phyloP scores from a whole-genome alignment of 1,284 basidiomycete genomes.

The Mycena sp. region DNA sequence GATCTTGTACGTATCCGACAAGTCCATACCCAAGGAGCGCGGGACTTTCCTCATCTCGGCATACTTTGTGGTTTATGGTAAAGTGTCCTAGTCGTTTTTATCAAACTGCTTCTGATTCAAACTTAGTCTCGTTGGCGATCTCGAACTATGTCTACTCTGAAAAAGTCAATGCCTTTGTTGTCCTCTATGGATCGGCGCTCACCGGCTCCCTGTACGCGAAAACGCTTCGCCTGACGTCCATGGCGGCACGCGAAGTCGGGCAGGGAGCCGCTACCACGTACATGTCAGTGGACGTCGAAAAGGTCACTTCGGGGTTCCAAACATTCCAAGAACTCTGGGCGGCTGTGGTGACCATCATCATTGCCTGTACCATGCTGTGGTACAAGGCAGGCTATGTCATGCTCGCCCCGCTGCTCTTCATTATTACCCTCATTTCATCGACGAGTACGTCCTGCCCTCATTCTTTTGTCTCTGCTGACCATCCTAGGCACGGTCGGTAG shows the following conservation, averaged over 20 bases:
- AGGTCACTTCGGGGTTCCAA: conserved; percentile 6
- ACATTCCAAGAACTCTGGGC: conserved; percentile 19
- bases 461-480: not conserved
- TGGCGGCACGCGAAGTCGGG: conserved; percentile 14
- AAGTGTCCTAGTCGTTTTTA: not conserved
- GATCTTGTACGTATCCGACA: conserved; percentile 17
- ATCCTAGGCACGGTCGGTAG: conserved; percentile 7
- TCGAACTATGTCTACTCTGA: not conserved
- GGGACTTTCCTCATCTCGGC: not conserved
- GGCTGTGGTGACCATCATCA: conserved; percentile 9
- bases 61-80: conserved; percentile 9
- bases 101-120: not conserved
- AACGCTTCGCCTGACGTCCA: conserved; percentile 10
- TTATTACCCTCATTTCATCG: not conserved
- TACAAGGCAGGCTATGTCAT: conserved; percentile 21
- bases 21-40: conserved; percentile 3
- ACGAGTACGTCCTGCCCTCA: conserved; percentile 7
- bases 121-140: conserved; percentile 1
- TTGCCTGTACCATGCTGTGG: conserved; percentile 21
- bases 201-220: conserved; percentile 16
- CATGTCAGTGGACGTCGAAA: conserved; percentile 20
- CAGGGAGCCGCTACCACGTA: not conserved
- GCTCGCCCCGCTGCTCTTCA: conserved; percentile 18
- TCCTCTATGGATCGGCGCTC: conserved; percentile 18
- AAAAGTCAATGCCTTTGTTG: conserved; percentile 10